A percentile compares a stretch with the other conserved stretches of the same genome.
Conservation (phyloP, 2,329 filamentous ascomycete genomes). For the Aspergillus oerlinghausenensis region DNA sequence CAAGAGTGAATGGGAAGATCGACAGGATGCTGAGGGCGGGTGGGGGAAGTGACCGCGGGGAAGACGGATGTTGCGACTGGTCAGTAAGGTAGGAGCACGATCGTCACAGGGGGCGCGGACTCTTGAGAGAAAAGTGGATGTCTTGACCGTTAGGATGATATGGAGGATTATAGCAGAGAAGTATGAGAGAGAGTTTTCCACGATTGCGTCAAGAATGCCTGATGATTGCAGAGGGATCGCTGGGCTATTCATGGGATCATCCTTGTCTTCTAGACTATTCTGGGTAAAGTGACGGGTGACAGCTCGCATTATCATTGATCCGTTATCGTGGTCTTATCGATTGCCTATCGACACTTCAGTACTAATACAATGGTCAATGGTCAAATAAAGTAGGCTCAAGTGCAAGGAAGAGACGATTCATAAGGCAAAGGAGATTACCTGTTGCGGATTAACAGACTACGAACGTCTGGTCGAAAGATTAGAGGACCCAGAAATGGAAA, state of each 20-base stretch:
- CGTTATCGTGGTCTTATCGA: neutral
- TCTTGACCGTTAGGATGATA: neutral
- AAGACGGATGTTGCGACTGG: constrained; percentile 1
- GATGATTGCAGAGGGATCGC: neutral
- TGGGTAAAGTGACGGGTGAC: neutral
- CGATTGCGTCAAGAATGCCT: neutral
- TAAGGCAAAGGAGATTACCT: too few species aligned
- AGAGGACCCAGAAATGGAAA: neutral
- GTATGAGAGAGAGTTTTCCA: neutral
- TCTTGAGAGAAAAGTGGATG: too few species aligned
- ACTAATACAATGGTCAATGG: too few species aligned
- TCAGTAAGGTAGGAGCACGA: neutral
- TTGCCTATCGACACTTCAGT: neutral
- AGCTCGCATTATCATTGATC: neutral
- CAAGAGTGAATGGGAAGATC: neutral
- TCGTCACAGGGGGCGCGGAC: neutral
- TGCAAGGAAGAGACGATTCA: neutral
- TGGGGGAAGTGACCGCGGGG: constrained; percentile 8
- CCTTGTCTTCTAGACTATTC: neutral
- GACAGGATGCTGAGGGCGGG: neutral
- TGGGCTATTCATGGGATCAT: neutral
- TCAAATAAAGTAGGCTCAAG: neutral
- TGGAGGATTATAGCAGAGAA: neutral
- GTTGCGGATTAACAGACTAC: neutral
- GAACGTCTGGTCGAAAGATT: neutral